Base-by-base conservation (phyloP, 768 basidiomycete species). In the Agrocybe praecox region DNA sequence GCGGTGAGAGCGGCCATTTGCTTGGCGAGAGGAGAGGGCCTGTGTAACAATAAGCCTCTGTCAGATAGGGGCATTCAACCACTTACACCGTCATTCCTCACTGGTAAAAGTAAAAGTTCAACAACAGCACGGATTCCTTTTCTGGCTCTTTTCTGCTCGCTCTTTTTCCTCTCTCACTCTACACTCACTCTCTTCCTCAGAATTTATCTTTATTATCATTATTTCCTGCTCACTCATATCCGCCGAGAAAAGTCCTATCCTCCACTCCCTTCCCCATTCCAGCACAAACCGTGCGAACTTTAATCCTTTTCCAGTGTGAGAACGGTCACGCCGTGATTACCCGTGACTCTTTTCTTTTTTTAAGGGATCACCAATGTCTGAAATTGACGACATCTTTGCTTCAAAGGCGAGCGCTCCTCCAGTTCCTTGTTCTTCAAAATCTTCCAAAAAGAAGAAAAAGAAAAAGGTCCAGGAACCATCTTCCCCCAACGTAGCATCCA, bases 331-430 rank as follows among this genome's bases (percentile, higher is more conserved):
- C 22, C 24, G 51, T 52, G 40, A 52, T 52, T 19, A 42, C 21
- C 8, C 56, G 47, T 54, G 48, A 48, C 52, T 23, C 47, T 40
- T 46, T 29, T 29, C 58, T 56, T 60, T 55, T 46, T 58, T 50
- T n/a, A 53, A 46, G 32, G 49, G 45, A 50, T 32, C 26, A 51
- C 49, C 75, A 61, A 79, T 81, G 78, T 88, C 88, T 50, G 92
- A 93, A 81, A 94, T 94, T 69, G 92, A 94, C 79, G 84, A 83
- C 65, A 94, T 94, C 66, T 94, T 94, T 70, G 80, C 90, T 40
- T 75, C 77, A 59, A 84, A 80, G 63, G 73, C 36, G 15, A 56
- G 50, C 19, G 24, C 66, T 19, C 56, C 57, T 46, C 50, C 69
- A n/a, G n/a, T n/a, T 34, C 63, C 77, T 36, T 63, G 75, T 22